phyloP scores from a whole-genome alignment of 345 rosid species.

The Aquilaria yunnanensis region DNA sequence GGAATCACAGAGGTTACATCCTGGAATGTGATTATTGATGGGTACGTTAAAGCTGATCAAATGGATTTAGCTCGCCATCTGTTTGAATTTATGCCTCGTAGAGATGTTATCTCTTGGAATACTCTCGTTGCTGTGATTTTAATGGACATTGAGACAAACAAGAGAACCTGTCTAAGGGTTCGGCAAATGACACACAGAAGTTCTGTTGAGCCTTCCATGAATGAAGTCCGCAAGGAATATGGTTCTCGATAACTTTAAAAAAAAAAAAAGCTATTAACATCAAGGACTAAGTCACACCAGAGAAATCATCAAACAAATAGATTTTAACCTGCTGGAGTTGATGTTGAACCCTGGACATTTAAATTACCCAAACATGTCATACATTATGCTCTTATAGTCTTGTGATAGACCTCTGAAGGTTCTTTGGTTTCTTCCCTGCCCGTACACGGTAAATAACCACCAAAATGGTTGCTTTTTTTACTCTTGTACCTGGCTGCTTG shows the following conservation, averaged over 20 bases:
- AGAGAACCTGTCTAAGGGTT: constrained; percentile 55
- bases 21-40: constrained; percentile 65
- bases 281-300: no score
- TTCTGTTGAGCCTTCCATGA: constrained; percentile 58
- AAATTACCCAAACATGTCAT: no score
- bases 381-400: no score
- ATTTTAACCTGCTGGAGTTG: not conserved
- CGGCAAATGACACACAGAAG: constrained; percentile 31
- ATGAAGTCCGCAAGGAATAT: constrained; percentile 48
- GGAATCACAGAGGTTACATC: constrained; percentile 24
- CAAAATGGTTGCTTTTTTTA: no score
- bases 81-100: constrained; percentile 50
- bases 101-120: constrained; percentile 67
- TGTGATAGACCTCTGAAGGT: no score
- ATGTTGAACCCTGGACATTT: no score
- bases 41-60: constrained; percentile 41
- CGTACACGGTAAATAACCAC: no score
- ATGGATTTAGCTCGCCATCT: constrained; percentile 37
- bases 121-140: constrained; percentile 43
- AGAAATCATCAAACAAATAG: constrained; percentile 55
- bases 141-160: constrained; percentile 6
- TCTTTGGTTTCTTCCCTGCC: no score
- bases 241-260: constrained; percentile 25
- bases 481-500: no score
- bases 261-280: no score